Base-by-base conservation (phyloP, 371 early-diverging fungal genomes). In the Saksenaea vasiformis region DNA sequence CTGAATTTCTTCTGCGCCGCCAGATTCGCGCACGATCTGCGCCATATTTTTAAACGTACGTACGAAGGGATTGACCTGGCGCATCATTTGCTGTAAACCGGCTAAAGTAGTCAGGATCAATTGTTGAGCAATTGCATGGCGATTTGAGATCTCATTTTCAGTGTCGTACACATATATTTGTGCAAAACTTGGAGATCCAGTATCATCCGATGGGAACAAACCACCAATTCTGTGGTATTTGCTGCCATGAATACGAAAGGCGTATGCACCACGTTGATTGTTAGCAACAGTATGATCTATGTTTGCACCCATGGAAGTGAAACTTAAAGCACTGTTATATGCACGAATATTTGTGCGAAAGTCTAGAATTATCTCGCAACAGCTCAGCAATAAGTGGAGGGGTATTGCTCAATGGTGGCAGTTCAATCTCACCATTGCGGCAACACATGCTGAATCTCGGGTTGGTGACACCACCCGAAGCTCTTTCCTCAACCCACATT, bases 291-390 rank as follows among this genome's bases (percentile, higher is more conserved):
- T 56, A 39, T 56, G 51, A 63, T 66, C 61, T 11, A 61, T 22
- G 8, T 37, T 53, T 14, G 24, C 67, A 22, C 62, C 67, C 14
- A 67, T 41, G 4, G 67, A 67, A 19, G 62, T 51, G 39, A 68
- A 63, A 26, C 60, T 54, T 13, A 64, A 43, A 8, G 54, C 60
- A 14, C 39, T 9, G 34, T 69, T 68, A 56, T 61, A 68, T 51
- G 36, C 58, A 14, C 64, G 56, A 26, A 61, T 64, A 9, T 57
- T 34, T 1, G 60, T 3, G 22, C 59, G 38, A 58, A 68, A 68
- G 5, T 39, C n/a, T 11, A n/a, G 39, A 39, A 39, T 39, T 11
- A 39, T 11, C 11, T 2, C 11, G 39, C 39, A 39, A 39, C 11
- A 39, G 39, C n/a, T 11, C n/a, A 14, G n/a, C 39, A 39, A 39